These are phyloP conservation scores for Mycena leptocephala DNA, from an alignment of 768 basidiomycete species.

Conservation along the genomic window DNA sequence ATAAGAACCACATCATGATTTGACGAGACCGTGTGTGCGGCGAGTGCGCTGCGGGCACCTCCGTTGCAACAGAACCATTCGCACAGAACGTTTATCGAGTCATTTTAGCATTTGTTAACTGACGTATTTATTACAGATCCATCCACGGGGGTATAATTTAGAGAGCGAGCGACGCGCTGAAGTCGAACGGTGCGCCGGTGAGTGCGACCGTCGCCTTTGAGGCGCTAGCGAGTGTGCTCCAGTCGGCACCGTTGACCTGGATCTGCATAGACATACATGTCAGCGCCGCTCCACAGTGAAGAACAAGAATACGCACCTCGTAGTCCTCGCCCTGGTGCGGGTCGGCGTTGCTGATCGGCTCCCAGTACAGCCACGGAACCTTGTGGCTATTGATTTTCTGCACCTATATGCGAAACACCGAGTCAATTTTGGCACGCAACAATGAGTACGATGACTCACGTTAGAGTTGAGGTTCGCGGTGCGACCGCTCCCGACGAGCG, in stretches of 20 bases:
- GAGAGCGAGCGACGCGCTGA: not conserved
- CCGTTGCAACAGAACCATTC: too few species aligned
- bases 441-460: not conserved
- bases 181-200: not conserved
- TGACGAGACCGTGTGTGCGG: too few species aligned
- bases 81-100: too few species aligned
- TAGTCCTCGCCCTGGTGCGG: conserved; percentile 49
- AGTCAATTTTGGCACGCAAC: conserved; percentile 40
- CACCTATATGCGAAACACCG: not conserved
- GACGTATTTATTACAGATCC: too few species aligned
- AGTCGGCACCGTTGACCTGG: conserved; percentile 40
- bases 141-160: too few species aligned
- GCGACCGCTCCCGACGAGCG: conserved; percentile 43
- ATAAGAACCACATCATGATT: too few species aligned
- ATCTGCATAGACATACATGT: conserved; percentile 22
- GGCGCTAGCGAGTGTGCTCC: conserved; percentile 31
- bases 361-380: conserved; percentile 58
- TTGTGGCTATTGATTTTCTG: conserved; percentile 50
- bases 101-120: too few species aligned
- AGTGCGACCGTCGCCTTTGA: conserved; percentile 16
- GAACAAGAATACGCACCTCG: conserved; percentile 29
- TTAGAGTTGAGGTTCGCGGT: conserved; percentile 46
- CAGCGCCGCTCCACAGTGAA: not conserved
- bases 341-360: conserved; percentile 53
- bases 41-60: too few species aligned